phyloP scores from a whole-genome alignment of 768 basidiomycete genomes.

The Sarcodon aspratus region DNA sequence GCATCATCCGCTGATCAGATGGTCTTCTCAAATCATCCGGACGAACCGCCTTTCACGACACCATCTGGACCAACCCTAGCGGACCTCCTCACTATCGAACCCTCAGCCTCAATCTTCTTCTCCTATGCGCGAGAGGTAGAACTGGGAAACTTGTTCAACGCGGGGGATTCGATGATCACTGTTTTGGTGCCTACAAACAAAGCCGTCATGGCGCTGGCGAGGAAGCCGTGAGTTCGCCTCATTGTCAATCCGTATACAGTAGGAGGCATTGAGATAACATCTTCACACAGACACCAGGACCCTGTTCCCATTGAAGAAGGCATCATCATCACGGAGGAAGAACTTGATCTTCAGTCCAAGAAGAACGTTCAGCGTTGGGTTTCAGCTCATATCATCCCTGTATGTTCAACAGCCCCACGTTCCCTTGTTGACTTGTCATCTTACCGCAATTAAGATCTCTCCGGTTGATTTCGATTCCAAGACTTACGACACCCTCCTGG shows the following conservation, averaged over 20 bases:
- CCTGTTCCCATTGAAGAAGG: constrained; percentile 27
- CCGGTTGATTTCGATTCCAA: constrained; percentile 9
- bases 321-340: constrained; percentile 51
- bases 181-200: constrained; percentile 81
- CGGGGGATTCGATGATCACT: constrained; percentile 28
- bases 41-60: constrained; percentile 21
- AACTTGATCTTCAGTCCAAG: constrained; percentile 48
- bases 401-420: constrained; percentile 22
- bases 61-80: constrained; percentile 45
- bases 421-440: background rate
- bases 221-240: constrained; percentile 62
- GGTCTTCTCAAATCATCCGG: background rate
- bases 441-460: background rate
- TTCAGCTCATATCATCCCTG: constrained; percentile 75
- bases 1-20: background rate
- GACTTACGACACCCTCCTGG: constrained; percentile 47
- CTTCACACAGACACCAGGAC: constrained; percentile 45
- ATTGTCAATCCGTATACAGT: no score
- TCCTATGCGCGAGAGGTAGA: constrained; percentile 69
- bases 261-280: background rate
- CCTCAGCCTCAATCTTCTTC: constrained; percentile 71
- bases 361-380: constrained; percentile 74
- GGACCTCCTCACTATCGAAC: constrained; percentile 70
- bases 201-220: constrained; percentile 68
- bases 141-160: constrained; percentile 38